Conservation (phyloP, 495 filamentous ascomycete species). For the Saxispiralis lemnorum region DNA sequence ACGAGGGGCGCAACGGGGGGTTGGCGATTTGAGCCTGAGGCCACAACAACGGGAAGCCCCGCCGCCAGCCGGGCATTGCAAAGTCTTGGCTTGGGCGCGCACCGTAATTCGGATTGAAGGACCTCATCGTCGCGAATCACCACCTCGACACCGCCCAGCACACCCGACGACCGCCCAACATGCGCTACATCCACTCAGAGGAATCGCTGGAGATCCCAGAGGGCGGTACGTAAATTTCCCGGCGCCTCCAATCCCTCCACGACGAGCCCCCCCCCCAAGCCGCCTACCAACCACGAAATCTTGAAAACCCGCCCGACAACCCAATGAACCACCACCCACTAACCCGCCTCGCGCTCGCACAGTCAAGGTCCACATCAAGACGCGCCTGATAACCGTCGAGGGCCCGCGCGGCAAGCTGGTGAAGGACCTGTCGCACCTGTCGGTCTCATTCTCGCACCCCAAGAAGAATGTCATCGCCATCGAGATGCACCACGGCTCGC, state of each 20-base stretch:
- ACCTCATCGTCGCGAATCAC: neutral
- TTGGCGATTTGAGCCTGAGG: no score
- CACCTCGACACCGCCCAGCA: slow-evolving; percentile 4
- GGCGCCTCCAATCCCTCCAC: neutral
- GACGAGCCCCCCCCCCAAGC: neutral
- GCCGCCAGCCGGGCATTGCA: no score
- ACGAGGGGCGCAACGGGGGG: no score
- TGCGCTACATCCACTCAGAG: slow-evolving; percentile 96
- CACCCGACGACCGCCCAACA: slow-evolving; percentile 35
- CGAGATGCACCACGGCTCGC: slow-evolving; percentile 89
- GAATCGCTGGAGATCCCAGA: slow-evolving; percentile 88
- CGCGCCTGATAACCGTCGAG: slow-evolving; percentile 84
- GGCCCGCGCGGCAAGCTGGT: slow-evolving; percentile 85
- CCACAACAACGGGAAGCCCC: no score
- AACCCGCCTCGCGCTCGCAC: slow-evolving; percentile 19
- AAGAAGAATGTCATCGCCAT: slow-evolving; percentile 72
- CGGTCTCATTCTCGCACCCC: slow-evolving; percentile 82
- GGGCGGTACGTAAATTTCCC: slow-evolving; percentile 56
- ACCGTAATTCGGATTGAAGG: no score
- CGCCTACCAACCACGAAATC: no score
- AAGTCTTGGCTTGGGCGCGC: no score
- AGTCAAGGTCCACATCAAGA: slow-evolving; percentile 96
- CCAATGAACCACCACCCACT: slow-evolving; percentile 2
- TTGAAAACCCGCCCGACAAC: neutral
- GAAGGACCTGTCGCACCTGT: slow-evolving; percentile 88